Base-by-base conservation (phyloP, 2,329 filamentous ascomycete genomes). In the Endothia cerciana region DNA sequence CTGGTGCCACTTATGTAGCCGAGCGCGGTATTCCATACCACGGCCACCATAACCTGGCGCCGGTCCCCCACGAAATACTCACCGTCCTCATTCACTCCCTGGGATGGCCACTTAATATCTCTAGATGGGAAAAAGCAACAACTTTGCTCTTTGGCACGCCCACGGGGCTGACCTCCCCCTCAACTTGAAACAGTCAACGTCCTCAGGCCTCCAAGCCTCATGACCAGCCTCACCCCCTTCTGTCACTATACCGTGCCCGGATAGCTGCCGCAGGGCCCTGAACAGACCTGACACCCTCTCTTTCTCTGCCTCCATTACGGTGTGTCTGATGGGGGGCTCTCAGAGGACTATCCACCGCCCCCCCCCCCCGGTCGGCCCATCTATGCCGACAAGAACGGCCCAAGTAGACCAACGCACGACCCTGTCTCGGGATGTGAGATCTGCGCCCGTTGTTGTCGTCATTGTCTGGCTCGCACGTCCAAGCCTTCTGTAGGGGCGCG, bases 111-210 rank as follows among this genome's bases (percentile, higher is more conserved):
- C 7, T 17, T 8, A 28, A 51, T 30, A 28, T 25, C 22, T 30
- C 15, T 13, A 51, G 8, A 22, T 30, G 13, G 33, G 47, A 22
- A 17, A 11, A 11, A 28, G 47, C 22, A 15, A 51, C 47, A 15
- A 17, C 13, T 51, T 2, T 28, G 22, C 25, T 30, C 25, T 15
- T 51, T 6, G 17, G 36, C 36, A 17, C 36, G 38, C 33, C 17
- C 11, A 22, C 33, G n/a, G n/a, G 36, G 33, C n/a, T n/a, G n/a
- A 3, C 13, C n/a, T 8, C 15, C 36, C 36, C 25, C 55, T 41
- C 55, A 40, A 41, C n/a, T 15, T 58, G 55, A 58, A 41, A 58
- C 55, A 6, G 36, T 8, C 36, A 57, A n/a, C 36, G n/a, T 36
- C 22, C 17, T 10, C 30, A 47, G 15, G 25, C 13, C 15, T 22